phyloP scores from a whole-genome alignment of 768 basidiomycete species.

The Mrakia frigida region DNA sequence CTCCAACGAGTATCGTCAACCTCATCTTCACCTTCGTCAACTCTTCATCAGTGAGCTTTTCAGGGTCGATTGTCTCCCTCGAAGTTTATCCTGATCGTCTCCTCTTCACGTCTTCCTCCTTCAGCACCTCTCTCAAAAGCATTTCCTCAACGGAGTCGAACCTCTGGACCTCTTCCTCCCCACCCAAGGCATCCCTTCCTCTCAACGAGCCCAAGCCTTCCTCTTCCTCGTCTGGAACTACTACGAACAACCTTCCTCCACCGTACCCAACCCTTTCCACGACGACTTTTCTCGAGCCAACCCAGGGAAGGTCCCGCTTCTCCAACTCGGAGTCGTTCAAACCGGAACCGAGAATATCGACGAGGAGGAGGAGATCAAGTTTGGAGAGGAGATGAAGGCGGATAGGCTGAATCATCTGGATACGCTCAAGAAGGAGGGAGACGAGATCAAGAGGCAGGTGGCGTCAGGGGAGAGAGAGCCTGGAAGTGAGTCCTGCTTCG shows the following conservation, averaged over 20 bases:
- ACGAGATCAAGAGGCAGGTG: neutral
- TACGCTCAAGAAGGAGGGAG: neutral
- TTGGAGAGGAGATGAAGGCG: conserved; percentile 15
- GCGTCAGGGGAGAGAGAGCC: neutral
- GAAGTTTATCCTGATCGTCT: neutral
- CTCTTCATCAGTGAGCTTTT: conserved; percentile 59
- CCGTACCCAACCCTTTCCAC: conserved; percentile 64
- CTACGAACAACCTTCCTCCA: conserved; percentile 54
- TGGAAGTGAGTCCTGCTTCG: neutral
- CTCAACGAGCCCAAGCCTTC: conserved; percentile 69
- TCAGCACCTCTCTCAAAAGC: conserved; percentile 48
- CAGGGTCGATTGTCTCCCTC: neutral
- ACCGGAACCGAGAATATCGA: conserved; percentile 58
- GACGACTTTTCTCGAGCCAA: conserved; percentile 58
- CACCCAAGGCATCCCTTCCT: conserved; percentile 59
- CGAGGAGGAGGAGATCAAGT: conserved; percentile 14
- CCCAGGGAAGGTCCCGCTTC: conserved; percentile 53
- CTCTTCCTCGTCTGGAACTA: conserved; percentile 80
- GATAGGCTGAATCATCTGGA: conserved; percentile 21
- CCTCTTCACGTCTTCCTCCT: neutral
- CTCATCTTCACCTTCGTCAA: conserved; percentile 66
- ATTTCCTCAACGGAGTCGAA: conserved; percentile 60
- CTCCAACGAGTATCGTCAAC: conserved; percentile 70
- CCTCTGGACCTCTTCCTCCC: conserved; percentile 82
- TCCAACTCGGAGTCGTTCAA: conserved; percentile 73